These are phyloP conservation scores for Colletotrichum liaoningense DNA, from an alignment of 2,329 filamentous ascomycete species.

Conservation along the genomic window DNA sequence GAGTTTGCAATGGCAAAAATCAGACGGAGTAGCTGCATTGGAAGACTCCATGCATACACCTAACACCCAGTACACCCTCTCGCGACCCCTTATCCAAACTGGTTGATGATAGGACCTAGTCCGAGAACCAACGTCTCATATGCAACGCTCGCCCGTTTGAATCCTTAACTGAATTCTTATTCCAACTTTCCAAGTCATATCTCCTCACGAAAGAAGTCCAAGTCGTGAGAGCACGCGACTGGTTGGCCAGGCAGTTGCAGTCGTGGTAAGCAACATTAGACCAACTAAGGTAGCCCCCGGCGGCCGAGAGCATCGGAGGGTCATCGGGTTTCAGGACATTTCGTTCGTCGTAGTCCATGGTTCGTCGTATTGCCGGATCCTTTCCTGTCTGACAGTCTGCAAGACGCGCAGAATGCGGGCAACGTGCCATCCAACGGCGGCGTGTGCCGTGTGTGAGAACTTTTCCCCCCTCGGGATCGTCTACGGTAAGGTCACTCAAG, in stretches of 20 bases:
- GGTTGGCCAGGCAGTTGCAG: not conserved
- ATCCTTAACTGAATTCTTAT: not conserved
- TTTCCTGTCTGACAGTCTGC: not conserved
- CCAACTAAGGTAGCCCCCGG: not conserved
- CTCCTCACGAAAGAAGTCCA: not conserved
- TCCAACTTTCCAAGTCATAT: not conserved
- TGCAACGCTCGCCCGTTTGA: not conserved
- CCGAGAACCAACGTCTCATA: slow-evolving; percentile 13
- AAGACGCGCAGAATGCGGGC: not conserved
- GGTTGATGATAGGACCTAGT: slow-evolving; percentile 15
- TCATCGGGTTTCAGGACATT: not conserved
- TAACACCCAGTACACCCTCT: not conserved
- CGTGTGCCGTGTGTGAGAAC: not conserved
- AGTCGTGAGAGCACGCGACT: not conserved
- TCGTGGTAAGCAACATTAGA: too few species aligned
- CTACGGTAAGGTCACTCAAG: not conserved
- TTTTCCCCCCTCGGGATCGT: not conserved
- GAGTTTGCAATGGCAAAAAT: not conserved
- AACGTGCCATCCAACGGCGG: not conserved
- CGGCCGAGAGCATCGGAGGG: not conserved
- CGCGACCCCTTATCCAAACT: not conserved
- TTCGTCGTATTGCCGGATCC: not conserved
- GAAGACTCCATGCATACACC: not conserved
- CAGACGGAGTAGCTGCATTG: not conserved
- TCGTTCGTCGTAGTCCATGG: slow-evolving; percentile 2